A percentile compares a stretch with the other conserved stretches of the same genome.
phyloP scores from a whole-genome alignment of 805 yeast species.

The Suhomyces vadensis region DNA sequence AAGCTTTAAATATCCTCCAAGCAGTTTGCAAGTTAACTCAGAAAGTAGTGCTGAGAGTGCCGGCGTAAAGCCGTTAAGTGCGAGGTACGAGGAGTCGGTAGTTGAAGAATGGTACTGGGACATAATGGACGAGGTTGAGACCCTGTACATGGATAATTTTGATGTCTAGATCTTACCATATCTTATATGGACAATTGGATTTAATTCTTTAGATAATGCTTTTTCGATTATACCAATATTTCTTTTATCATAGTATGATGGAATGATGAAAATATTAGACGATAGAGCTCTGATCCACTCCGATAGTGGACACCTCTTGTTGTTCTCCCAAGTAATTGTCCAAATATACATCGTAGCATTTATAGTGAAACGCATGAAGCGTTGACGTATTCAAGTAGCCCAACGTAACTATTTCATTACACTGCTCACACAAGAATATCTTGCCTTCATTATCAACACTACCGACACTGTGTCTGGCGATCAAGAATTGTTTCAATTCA shows the following conservation, averaged over 20 bases:
- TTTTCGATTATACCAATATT: too few relatives aligned
- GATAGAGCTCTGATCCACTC: conserved; percentile 5
- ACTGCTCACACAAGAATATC: conserved; percentile 48
- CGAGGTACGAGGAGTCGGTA: conserved; percentile 65
- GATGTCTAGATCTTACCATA: conserved; percentile 26
- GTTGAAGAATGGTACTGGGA: conserved; percentile 86
- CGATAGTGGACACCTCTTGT: not conserved
- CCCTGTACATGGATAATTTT: conserved; percentile 50
- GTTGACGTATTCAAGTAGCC: conserved; percentile 44
- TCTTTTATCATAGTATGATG: too few relatives aligned
- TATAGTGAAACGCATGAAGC: conserved; percentile 42
- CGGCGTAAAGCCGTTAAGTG: conserved; percentile 53
- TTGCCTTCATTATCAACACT: conserved; percentile 30
- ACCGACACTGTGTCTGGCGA: conserved; percentile 42
- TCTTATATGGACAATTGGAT: too few relatives aligned
- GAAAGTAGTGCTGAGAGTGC: too few relatives aligned
- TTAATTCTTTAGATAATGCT: too few relatives aligned
- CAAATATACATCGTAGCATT: conserved; percentile 44
- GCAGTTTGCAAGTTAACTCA: too few relatives aligned
- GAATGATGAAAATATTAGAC: not conserved
- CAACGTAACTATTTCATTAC: conserved; percentile 53
- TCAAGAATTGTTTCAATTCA: conserved; percentile 48
- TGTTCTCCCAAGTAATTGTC: not conserved
- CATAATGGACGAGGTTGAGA: conserved; percentile 79
- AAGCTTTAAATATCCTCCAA: conserved; percentile 51